Base-by-base conservation (phyloP, 2,329 filamentous ascomycete genomes). In the Paradendryphiella salina region DNA sequence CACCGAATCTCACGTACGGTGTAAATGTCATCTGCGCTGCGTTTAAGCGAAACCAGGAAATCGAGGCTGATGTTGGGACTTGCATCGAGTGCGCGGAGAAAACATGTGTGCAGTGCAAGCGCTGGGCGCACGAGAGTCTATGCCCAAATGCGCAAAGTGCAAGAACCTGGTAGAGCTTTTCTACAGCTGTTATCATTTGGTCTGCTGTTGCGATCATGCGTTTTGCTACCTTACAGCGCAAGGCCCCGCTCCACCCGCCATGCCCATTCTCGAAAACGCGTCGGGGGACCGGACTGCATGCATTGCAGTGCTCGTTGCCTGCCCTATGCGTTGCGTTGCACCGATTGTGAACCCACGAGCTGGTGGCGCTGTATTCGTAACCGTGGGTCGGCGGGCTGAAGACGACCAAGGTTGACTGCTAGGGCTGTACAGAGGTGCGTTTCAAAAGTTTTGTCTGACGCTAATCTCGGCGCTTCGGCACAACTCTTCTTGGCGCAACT, bases 151-250 rank as follows among this genome's bases (percentile, higher is more conserved):
- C n/a, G 32, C n/a, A 0, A 54, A 44, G 3, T 63, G 59, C 17
- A 61, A 49, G 18, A 61, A 52, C 13, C 50, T 64, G 56, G 49
- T 61, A 4, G 59, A 66, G 34, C 36, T 64, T 3, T 18, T 10
- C 0, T 6, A 31, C 3, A 54, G 59, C 9, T 65, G 61, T 26
- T 64, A 52, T 17, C 61, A 61, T 13, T 61, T 65, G 46, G 47
- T 14, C 51, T 60, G 60, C 34, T 49, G 52, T 13, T 61, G 57
- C n/a, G 11, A 18, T 1, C 39, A 57, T 38, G 28, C 59, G 21
- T 64, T 63, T 33, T 64, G 60, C 40, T 64, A 64, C 31, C 47
- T 56, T 7, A 54, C 38, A 9, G 14, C 40, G 13, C 8, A 21
- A 9, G 17, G 5, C 8, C 29, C 31, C 31, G 39, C n/a, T n/a